Percentiles rank a stretch among this genome's conserved stretches.
Conservation (phyloP, 2,329 filamentous ascomycete genomes). For the Sporothrix pallida region DNA sequence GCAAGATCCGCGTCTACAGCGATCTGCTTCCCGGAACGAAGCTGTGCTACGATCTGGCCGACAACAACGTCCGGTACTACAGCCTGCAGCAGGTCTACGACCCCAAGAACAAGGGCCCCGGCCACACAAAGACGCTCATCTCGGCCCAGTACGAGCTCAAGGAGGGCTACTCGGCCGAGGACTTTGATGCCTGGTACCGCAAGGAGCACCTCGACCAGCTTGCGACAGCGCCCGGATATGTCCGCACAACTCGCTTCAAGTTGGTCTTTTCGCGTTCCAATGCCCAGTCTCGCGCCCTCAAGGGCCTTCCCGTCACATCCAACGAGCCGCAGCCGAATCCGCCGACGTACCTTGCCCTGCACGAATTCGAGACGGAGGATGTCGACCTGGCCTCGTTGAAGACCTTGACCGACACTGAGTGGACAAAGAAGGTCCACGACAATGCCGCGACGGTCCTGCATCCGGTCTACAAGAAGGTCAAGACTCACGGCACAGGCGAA, state of each 20-base stretch:
- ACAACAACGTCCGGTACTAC: slow-evolving; percentile 39
- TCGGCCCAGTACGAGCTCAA: slow-evolving; percentile 35
- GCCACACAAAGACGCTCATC: slow-evolving; percentile 38
- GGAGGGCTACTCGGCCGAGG: slow-evolving; percentile 35
- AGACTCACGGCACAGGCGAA: slow-evolving; percentile 34
- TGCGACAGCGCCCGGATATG: slow-evolving; percentile 37
- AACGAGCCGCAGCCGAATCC: slow-evolving; percentile 37
- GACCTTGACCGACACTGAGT: slow-evolving; percentile 32
- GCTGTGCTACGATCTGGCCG: slow-evolving; percentile 39
- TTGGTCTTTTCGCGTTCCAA: slow-evolving; percentile 39
- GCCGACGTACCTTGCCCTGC: slow-evolving; percentile 36
- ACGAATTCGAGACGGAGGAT: slow-evolving; percentile 29
- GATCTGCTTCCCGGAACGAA: slow-evolving; percentile 39
- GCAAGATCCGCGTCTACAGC: slow-evolving; percentile 45
- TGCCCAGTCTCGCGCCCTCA: slow-evolving; percentile 38
- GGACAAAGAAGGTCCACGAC: slow-evolving; percentile 36
- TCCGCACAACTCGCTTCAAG: slow-evolving; percentile 40
- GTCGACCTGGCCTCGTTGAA: slow-evolving; percentile 32
- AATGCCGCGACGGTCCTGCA: slow-evolving; percentile 26
- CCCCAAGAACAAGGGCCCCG: slow-evolving; percentile 38
- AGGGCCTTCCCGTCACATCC: slow-evolving; percentile 37
- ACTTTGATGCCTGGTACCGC: slow-evolving; percentile 40
- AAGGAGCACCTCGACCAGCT: slow-evolving; percentile 39
- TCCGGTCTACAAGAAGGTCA: slow-evolving; percentile 32
- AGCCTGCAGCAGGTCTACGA: slow-evolving; percentile 40